Conservation (phyloP, 495 filamentous ascomycete genomes). For the Amniculicola lignicola region DNA sequence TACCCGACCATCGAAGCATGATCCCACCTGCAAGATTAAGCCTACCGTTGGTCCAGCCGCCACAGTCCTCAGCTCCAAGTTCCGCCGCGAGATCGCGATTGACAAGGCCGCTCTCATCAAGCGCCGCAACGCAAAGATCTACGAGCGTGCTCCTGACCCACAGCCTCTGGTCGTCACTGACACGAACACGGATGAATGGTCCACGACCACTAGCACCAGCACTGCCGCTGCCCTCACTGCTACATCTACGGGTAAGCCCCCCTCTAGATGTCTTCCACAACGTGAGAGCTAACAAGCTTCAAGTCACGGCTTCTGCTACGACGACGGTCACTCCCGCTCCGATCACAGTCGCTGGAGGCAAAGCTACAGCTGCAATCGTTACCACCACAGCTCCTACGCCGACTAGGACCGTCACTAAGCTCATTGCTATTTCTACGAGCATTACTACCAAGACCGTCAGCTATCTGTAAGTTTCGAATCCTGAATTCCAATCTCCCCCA, state of each 20-base stretch:
- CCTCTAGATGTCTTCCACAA: not conserved
- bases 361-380: conserved; percentile 17
- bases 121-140: conserved; percentile 14
- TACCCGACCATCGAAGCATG: conserved; percentile 11
- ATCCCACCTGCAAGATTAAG: conserved; percentile 33
- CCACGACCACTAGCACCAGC: conserved; percentile 29
- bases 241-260: conserved; percentile 26
- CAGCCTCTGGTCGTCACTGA: conserved; percentile 35
- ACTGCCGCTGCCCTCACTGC: conserved; percentile 31
- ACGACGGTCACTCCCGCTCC: conserved; percentile 29
- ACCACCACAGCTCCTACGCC: conserved; percentile 35
- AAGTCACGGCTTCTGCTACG: not conserved
- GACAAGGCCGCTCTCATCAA: conserved; percentile 19
- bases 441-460: conserved; percentile 21
- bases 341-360: conserved; percentile 29
- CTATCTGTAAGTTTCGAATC: conserved; percentile 21
- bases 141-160: conserved; percentile 38
- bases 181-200: conserved; percentile 20
- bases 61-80: conserved; percentile 15
- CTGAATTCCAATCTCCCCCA: not conserved
- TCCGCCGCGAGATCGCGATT: conserved; percentile 19
- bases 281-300: not conserved
- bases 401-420: conserved; percentile 29
- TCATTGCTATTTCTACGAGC: conserved; percentile 24
- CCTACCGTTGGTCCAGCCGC: conserved; percentile 25